Conservation (phyloP, 805 yeast species). For the Yarrowia sp. region DNA sequence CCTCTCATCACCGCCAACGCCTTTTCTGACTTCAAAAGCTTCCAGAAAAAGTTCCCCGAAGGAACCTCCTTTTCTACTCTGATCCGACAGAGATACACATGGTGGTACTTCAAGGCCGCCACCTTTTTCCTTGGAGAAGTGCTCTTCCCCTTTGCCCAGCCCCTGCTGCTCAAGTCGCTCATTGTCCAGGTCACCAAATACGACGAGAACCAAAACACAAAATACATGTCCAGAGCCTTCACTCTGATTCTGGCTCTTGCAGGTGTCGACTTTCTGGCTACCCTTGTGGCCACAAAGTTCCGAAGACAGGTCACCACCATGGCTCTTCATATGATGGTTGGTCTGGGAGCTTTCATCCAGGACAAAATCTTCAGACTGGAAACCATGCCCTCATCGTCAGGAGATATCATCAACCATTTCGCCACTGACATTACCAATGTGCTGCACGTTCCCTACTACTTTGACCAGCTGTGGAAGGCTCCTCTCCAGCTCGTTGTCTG, state of each 20-base stretch:
- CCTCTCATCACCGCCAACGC: conserved; percentile 6
- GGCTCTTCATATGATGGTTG: conserved; percentile 45
- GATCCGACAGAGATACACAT: conserved; percentile 1
- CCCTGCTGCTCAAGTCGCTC: conserved; percentile 42
- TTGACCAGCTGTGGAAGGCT: conserved; percentile 22
- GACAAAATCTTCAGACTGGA: conserved; percentile 62
- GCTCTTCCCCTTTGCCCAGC: conserved; percentile 43
- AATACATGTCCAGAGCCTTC: conserved; percentile 67
- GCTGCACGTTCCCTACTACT: conserved; percentile 18
- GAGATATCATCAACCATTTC: conserved; percentile 20
- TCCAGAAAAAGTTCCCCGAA: neutral
- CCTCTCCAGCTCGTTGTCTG: conserved; percentile 48
- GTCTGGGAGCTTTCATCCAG: conserved; percentile 62
- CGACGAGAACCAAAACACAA: conserved; percentile 29
- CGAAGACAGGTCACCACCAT: conserved; percentile 14
- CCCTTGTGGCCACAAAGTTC: conserved; percentile 73
- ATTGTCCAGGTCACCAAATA: conserved; percentile 49
- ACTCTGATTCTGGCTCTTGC: conserved; percentile 76
- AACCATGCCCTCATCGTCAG: conserved; percentile 36
- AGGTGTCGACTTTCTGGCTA: conserved; percentile 64
- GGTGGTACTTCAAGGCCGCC: conserved; percentile 18
- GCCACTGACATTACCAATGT: conserved; percentile 18
- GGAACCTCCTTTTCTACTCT: neutral
- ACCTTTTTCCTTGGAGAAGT: conserved; percentile 46
- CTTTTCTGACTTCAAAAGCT: neutral